Base-by-base conservation (phyloP, 2,329 filamentous ascomycete species). In the Ceratocystis albifundus region DNA sequence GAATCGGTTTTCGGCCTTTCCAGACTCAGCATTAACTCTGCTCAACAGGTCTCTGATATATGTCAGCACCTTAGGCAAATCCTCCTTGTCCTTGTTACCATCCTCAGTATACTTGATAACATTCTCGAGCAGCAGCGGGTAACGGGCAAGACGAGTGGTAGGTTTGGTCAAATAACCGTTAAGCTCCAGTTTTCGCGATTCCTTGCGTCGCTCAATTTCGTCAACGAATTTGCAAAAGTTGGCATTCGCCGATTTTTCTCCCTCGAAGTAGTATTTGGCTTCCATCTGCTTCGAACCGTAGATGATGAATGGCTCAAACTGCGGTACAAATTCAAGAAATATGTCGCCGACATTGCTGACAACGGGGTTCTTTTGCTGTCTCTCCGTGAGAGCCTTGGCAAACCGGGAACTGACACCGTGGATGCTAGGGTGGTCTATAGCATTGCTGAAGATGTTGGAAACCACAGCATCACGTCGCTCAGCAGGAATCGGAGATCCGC, bases 121-220 rank as follows among this genome's bases (percentile, higher is more conserved):
- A 70, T 92, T 91, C 71, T 97, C 94, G 17, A 99, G 80, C 12
- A 99, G 80, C 46, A 99, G 79, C 3, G 94, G 94, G 75, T 99
- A 99, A 75, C 94, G 85, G 53, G 94, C 94, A 72, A 99, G 79
- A 78, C 94, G 86, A 20, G 94, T 99, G 1, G 94, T 99, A 0
- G 94, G 94, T 76, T 99, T 99, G 7, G 94, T 99, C 64, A 99
- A 80, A 73, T 99, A 99, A 71, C 94, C 94, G 75, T 99, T 99
- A 68, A 99, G 80, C 76, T 99, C 94, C 61, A 99, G 81, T 77
- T 99, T 99, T 70, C 94, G 85, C 4, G 93, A 97, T 75, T 99
- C 94, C 75, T 96, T 96, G 71, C 96, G 84, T 67, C 94, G 83
- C 76, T 99, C 94, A 4, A 95, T 96, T 75, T 97, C 92, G 70